phyloP scores from a whole-genome alignment of 768 basidiomycete species.

The Leucocoprinus sp. region DNA sequence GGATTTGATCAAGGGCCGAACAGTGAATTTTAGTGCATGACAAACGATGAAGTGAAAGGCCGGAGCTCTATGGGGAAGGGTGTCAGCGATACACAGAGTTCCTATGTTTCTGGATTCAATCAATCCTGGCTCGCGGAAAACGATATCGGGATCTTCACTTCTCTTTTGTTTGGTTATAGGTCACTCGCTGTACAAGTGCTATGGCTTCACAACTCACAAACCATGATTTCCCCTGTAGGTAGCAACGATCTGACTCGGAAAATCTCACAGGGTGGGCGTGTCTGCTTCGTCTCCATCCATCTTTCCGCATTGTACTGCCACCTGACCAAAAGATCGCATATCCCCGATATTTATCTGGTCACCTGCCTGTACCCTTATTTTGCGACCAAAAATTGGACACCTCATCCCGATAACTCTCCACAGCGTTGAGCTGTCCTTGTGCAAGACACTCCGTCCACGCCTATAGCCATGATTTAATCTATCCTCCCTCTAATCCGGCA shows the following conservation, averaged over 20 bases:
- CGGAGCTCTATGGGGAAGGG: not conserved
- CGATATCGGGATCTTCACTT: too few relatives aligned
- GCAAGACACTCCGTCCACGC: not conserved
- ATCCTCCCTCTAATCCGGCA: not conserved
- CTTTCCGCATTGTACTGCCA: too few relatives aligned
- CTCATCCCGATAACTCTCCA: constrained; percentile 4
- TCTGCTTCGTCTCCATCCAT: too few relatives aligned
- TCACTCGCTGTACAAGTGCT: too few relatives aligned
- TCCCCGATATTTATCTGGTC: not conserved
- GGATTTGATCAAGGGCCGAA: not conserved
- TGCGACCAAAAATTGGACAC: not conserved
- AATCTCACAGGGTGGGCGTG: too few relatives aligned
- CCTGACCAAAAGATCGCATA: not conserved
- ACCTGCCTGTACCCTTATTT: not conserved
- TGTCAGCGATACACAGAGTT: not conserved
- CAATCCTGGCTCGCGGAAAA: too few relatives aligned
- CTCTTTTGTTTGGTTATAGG: too few relatives aligned
- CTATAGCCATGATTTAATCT: not conserved
- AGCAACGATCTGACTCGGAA: too few relatives aligned
- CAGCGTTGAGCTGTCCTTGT: not conserved
- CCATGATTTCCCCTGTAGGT: too few relatives aligned
- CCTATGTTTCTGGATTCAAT: too few relatives aligned
- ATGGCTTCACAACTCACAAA: too few relatives aligned
- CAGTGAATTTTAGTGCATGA: not conserved
- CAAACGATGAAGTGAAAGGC: not conserved